phyloP scores from a whole-genome alignment of 148 eudicot species.

The Vaccinium macrocarpon region DNA sequence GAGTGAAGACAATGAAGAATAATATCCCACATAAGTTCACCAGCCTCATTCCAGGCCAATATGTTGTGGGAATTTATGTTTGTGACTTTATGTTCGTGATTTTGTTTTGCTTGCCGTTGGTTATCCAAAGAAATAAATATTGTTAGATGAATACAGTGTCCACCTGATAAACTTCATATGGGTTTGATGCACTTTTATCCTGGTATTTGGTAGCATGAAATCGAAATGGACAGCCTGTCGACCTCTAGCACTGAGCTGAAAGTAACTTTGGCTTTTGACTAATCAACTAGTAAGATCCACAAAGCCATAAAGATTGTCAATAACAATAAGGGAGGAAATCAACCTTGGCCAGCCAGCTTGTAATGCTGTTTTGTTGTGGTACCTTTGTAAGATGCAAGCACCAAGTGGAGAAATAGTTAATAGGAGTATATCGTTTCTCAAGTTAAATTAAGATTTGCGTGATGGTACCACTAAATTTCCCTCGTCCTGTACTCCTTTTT shows the following conservation, averaged over 20 bases:
- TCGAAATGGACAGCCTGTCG: neutral
- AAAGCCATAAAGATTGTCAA: neutral
- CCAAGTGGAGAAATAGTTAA: neutral
- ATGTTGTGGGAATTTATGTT: neutral
- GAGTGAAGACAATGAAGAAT: neutral
- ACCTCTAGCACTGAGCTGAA: neutral
- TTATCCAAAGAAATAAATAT: neutral
- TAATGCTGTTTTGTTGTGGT: neutral
- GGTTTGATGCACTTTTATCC: constrained; percentile 2
- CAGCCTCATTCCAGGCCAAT: neutral
- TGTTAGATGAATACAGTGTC: neutral
- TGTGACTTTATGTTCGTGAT: neutral
- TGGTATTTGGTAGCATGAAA: neutral
- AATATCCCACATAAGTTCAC: neutral
- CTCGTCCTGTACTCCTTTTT: neutral
- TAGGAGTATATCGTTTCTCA: neutral
- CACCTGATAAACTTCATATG: neutral
- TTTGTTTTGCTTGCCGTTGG: neutral
- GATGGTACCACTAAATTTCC: neutral
- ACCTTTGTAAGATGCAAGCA: neutral
- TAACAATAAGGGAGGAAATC: neutral
- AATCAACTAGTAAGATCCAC: neutral
- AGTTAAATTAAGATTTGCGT: neutral
- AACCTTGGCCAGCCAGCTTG: neutral
- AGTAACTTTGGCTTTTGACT: neutral